phyloP scores from a whole-genome alignment of 345 rosid genomes.

The Carallia brachiata region DNA sequence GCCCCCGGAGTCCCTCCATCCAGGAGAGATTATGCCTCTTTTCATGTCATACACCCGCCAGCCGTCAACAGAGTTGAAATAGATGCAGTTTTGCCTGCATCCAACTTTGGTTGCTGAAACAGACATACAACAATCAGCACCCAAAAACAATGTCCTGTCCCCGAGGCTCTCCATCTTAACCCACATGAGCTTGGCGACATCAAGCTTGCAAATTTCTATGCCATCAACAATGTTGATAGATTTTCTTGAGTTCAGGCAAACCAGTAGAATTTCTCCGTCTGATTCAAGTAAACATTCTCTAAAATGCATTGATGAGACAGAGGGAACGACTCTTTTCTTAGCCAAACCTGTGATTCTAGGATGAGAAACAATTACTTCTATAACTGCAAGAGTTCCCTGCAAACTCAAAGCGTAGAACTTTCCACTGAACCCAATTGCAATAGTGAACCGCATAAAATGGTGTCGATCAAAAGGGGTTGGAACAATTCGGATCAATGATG shows the following conservation, averaged over 20 bases:
- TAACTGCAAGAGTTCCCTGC: conserved; percentile 17
- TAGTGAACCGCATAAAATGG: conserved; percentile 18
- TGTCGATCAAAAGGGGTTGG: background rate
- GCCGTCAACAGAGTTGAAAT: background rate
- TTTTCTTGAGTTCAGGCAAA: conserved; percentile 23
- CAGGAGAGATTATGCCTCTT: background rate
- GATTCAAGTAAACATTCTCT: conserved; percentile 36
- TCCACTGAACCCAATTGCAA: conserved; percentile 29
- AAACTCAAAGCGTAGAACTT: conserved; percentile 37
- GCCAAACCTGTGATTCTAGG: conserved; percentile 13
- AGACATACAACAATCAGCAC: conserved; percentile 27
- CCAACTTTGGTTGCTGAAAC: conserved; percentile 20
- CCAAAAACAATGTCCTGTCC: conserved; percentile 22
- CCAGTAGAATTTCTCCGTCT: conserved; percentile 19
- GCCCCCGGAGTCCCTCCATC: background rate
- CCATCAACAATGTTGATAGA: conserved; percentile 19
- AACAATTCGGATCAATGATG: conserved; percentile 23
- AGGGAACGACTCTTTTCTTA: conserved; percentile 21
- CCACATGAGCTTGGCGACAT: conserved; percentile 14
- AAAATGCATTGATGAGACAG: conserved; percentile 8
- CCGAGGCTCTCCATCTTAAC: conserved; percentile 15
- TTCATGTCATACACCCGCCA: conserved; percentile 20
- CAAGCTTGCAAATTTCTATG: conserved; percentile 28
- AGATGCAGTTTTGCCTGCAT: conserved; percentile 20
- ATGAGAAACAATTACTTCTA: conserved; percentile 14